Evolutionary conservation across 176 grass and related monocot genomes (phyloP).

Genomic region (Avena atlantica): DNA sequence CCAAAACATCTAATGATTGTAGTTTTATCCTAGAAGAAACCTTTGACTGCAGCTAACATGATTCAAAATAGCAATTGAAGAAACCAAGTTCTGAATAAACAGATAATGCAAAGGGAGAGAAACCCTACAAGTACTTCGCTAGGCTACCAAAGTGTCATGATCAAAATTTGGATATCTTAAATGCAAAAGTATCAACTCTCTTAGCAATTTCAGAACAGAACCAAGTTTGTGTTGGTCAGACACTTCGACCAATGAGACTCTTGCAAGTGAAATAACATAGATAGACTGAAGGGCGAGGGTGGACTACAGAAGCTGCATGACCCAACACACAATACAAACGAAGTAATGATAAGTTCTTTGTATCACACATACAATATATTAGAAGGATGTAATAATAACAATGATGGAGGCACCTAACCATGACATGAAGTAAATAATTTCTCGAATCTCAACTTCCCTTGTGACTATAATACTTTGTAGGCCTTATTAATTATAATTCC

Average conservation of each 20-base stretch:
- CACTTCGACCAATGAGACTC: not conserved
- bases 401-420: conserved; percentile 14
- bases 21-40: not conserved
- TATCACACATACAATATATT: not conserved
- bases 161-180: not conserved
- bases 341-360: no score
- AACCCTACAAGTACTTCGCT: not conserved
- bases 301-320: not conserved
- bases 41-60: not conserved
- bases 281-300: not conserved
- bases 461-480: not conserved
- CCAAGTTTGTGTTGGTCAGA: not conserved
- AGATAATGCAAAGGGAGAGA: not conserved
- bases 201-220: not conserved
- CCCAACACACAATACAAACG: not conserved
- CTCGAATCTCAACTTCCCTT: not conserved
- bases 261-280: conserved; percentile 27
- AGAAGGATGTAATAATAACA: not conserved
- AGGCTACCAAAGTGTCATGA: conserved; percentile 13
- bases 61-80: conserved; percentile 1
- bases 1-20: not conserved
- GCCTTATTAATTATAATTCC: no score
- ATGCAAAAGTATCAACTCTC: not conserved
- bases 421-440: not conserved
- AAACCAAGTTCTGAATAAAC: not conserved